A percentile compares a stretch with the other conserved stretches of the same genome.
Evolutionary conservation across 306 rosid genomes (phyloP).

Genomic region (Mucuna pruriens): DNA sequence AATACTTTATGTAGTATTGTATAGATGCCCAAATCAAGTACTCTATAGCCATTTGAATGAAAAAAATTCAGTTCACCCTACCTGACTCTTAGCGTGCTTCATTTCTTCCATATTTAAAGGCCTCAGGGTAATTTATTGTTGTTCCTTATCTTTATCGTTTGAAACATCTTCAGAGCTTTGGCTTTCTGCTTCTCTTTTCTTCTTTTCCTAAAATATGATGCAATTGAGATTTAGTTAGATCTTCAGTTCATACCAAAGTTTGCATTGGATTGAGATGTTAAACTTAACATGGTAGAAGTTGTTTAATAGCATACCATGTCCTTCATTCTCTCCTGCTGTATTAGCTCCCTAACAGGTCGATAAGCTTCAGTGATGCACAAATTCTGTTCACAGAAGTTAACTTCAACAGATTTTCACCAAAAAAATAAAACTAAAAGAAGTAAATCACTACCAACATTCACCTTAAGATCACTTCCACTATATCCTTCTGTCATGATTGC

Average conservation of each 20-base stretch:
- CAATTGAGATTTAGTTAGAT: conserved; percentile 12
- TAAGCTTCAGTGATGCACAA: conserved; percentile 92
- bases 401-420: conserved; percentile 27
- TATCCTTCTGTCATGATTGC: conserved; percentile 83
- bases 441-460: conserved; percentile 33
- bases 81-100: conserved; percentile 92
- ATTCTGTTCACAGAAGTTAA: conserved; percentile 65
- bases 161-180: conserved; percentile 58
- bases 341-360: conserved; percentile 88
- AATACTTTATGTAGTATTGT: neutral
- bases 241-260: neutral
- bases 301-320: conserved; percentile 61
- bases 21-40: neutral
- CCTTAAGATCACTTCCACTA: conserved; percentile 98
- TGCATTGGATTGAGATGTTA: neutral
- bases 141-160: conserved; percentile 58
- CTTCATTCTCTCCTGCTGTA: conserved; percentile 80
- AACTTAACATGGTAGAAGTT: neutral
- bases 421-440: neutral
- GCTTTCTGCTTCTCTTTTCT: conserved; percentile 60
- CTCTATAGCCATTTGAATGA: neutral
- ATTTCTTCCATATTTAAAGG: conserved; percentile 88
- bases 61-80: conserved; percentile 32
- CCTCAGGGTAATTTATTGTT: conserved; percentile 63
- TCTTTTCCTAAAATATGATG: conserved; percentile 65